A percentile compares a stretch with the other conserved stretches of the same genome.
These are phyloP conservation scores for Venustampulla echinocandica DNA, from an alignment of 495 filamentous ascomycete species.

Conservation along the genomic window DNA sequence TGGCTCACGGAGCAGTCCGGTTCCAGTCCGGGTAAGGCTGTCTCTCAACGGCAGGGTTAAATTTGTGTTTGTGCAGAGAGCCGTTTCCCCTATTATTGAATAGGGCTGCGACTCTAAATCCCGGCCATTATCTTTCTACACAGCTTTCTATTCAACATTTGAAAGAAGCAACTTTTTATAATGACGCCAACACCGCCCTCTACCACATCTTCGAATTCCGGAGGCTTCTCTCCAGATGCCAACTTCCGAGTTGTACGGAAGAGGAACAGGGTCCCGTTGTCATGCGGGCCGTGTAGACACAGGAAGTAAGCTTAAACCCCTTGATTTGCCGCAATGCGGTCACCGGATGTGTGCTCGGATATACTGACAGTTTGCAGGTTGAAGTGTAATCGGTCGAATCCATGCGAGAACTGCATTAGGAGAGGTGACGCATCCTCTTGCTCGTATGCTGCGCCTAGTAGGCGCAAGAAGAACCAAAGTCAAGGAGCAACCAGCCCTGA, in stretches of 20 bases:
- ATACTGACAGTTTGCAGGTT: conserved; percentile 40
- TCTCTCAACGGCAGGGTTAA: neutral
- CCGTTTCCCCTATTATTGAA: too few relatives aligned
- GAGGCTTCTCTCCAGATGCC: conserved; percentile 71
- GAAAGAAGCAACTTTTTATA: conserved; percentile 10
- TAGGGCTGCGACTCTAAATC: too few relatives aligned
- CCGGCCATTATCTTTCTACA: neutral
- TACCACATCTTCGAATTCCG: conserved; percentile 64
- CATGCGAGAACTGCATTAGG: conserved; percentile 94
- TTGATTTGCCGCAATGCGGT: neutral
- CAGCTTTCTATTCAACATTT: conserved; percentile 2
- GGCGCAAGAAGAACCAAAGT: conserved; percentile 66
- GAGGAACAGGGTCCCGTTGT: conserved; percentile 88
- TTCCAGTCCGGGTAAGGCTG: neutral
- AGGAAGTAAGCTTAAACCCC: conserved; percentile 64
- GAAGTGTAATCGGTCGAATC: conserved; percentile 89
- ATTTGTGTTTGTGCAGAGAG: too few relatives aligned
- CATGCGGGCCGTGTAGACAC: conserved; percentile 86
- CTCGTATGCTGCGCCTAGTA: conserved; percentile 74
- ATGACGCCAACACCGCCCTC: conserved; percentile 95
- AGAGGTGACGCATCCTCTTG: conserved; percentile 76
- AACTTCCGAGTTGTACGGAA: conserved; percentile 88
- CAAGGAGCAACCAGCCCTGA: conserved; percentile 61
- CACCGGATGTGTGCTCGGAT: conserved; percentile 4
- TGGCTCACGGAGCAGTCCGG: neutral